phyloP scores from a whole-genome alignment of 2,329 filamentous ascomycete genomes.

The Beauveria caledonica region DNA sequence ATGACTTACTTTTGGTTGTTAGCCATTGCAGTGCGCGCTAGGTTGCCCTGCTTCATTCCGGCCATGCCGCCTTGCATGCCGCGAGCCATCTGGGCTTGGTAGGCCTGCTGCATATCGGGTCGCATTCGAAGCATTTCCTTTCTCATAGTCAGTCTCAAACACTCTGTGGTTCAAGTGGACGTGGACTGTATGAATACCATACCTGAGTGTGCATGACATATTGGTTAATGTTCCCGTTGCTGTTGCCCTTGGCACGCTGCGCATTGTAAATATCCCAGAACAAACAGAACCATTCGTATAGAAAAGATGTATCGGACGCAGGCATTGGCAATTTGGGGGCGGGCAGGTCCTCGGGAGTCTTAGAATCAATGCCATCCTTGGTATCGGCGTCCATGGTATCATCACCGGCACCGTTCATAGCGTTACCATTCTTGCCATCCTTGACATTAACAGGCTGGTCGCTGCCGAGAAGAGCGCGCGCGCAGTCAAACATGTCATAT shows the following conservation, averaged over 20 bases:
- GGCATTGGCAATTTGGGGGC: slow-evolving; percentile 59
- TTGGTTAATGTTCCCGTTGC: slow-evolving; percentile 56
- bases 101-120: slow-evolving; percentile 47
- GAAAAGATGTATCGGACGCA: slow-evolving; percentile 66
- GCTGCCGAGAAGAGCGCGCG: slow-evolving; percentile 61
- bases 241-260: slow-evolving; percentile 58
- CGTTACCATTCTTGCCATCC: slow-evolving; percentile 60
- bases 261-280: slow-evolving; percentile 96
- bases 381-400: slow-evolving; percentile 76
- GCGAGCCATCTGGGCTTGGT: slow-evolving; percentile 58
- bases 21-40: slow-evolving; percentile 69
- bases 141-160: slow-evolving; percentile 66
- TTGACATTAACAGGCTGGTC: slow-evolving; percentile 62
- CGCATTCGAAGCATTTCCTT: slow-evolving; percentile 72
- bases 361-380: slow-evolving; percentile 67
- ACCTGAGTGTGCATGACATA: slow-evolving; percentile 83
- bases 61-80: slow-evolving; percentile 55
- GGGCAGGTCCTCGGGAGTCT: slow-evolving; percentile 74
- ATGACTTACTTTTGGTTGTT: slow-evolving; percentile 64
- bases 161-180: slow-evolving; percentile 33
- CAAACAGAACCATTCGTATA: slow-evolving; percentile 95
- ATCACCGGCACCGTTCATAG: slow-evolving; percentile 60
- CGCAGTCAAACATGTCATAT: slow-evolving; percentile 75
- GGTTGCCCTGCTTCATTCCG: slow-evolving; percentile 46
- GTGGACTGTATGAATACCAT: slow-evolving; percentile 24